A percentile compares a stretch with the other conserved stretches of the same genome.
These are phyloP conservation scores for Ilex asprella DNA, from an alignment of 257 asterid species.

Conservation along the genomic window DNA sequence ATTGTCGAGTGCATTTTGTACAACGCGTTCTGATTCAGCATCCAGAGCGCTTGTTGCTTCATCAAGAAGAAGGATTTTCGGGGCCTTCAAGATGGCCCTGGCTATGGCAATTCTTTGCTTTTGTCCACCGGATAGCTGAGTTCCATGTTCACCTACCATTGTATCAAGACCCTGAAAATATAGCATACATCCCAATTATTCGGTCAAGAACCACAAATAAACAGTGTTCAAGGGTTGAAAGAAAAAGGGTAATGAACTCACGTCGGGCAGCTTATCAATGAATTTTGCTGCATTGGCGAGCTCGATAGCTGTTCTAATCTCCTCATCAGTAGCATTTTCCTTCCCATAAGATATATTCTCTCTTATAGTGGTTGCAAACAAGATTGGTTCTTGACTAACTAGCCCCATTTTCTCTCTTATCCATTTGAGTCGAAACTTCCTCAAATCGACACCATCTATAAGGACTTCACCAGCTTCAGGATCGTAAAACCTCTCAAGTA, in stretches of 20 bases:
- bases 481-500: constrained; percentile 67
- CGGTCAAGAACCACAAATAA: background rate
- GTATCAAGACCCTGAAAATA: constrained; percentile 62
- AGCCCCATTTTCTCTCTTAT: constrained; percentile 59
- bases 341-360: constrained; percentile 65
- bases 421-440: constrained; percentile 43
- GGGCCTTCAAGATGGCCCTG: constrained; percentile 68
- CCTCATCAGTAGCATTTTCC: constrained; percentile 53
- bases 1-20: constrained; percentile 76
- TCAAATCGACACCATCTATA: constrained; percentile 51
- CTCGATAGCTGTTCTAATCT: constrained; percentile 54
- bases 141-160: constrained; percentile 81
- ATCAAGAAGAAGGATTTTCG: constrained; percentile 76
- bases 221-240: background rate
- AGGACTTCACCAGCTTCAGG: constrained; percentile 60
- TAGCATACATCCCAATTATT: background rate
- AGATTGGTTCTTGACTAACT: constrained; percentile 67
- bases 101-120: constrained; percentile 84
- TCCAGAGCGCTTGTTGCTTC: constrained; percentile 92
- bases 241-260: constrained; percentile 5
- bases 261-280: constrained; percentile 60
- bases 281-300: constrained; percentile 83
- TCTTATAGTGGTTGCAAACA: constrained; percentile 52
- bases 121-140: constrained; percentile 83
- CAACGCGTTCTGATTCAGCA: constrained; percentile 65